A percentile compares a stretch with the other conserved stretches of the same genome.
Conservation (phyloP, 169 alveolate species). For the Cytauxzoon felis region DNA sequence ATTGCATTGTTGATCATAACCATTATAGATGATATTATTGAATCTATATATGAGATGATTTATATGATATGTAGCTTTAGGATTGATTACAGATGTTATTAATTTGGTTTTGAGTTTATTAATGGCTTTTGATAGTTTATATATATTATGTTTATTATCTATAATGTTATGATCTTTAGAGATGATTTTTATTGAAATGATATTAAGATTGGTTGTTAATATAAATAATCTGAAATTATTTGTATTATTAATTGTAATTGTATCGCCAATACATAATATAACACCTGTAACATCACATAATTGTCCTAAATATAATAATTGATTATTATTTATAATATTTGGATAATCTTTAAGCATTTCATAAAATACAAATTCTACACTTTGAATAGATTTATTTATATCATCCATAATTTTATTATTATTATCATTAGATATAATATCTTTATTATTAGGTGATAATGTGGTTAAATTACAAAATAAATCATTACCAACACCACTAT, state of each 20-base stretch:
- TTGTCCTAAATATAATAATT: constrained; percentile 31
- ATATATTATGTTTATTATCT: constrained; percentile 5
- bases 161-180: neutral
- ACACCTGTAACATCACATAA: constrained; percentile 44
- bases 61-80: neutral
- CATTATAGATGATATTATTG: constrained; percentile 18
- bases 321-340: neutral
- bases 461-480: too few relatives aligned
- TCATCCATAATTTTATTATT: too few relatives aligned
- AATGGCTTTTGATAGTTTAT: neutral
- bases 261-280: constrained; percentile 33
- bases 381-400: too few relatives aligned
- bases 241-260: neutral
- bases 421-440: too few relatives aligned
- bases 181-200: constrained; percentile 19
- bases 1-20: constrained; percentile 21
- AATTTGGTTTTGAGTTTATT: constrained; percentile 3
- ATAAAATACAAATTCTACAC: too few relatives aligned
- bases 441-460: too few relatives aligned
- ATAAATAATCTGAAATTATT: constrained; percentile 25
- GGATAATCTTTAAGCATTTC: neutral
- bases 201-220: constrained; percentile 27
- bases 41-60: neutral
- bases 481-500: too few relatives aligned
- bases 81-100: constrained; percentile 4